These are phyloP conservation scores for Candida palmyrensis DNA, from an alignment of 805 yeast species.

Conservation along the genomic window DNA sequence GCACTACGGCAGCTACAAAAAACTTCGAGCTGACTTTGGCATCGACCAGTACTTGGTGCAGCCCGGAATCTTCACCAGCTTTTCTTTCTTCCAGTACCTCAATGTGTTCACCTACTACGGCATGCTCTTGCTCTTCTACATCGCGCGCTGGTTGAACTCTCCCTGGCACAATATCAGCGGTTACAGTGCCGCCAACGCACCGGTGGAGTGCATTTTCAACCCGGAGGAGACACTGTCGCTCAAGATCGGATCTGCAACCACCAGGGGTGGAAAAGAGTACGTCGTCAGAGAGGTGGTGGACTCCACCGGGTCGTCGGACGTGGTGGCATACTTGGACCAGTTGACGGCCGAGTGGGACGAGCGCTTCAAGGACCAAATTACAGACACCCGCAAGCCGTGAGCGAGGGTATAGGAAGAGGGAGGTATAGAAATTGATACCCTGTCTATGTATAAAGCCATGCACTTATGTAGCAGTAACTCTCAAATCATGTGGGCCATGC, in stretches of 20 bases:
- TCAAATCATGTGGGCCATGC: constrained; percentile 38
- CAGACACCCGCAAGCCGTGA: constrained; percentile 39
- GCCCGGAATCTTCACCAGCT: constrained; percentile 90
- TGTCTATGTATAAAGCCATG: constrained; percentile 1
- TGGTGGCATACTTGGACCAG: constrained; percentile 56
- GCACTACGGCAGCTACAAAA: constrained; percentile 64
- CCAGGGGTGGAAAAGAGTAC: constrained; percentile 59
- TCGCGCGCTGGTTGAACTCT: constrained; percentile 79
- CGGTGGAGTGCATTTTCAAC: constrained; percentile 50
- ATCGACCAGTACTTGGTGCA: constrained; percentile 76
- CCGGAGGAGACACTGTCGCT: constrained; percentile 48
- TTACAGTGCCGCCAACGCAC: constrained; percentile 85
- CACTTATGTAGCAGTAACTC: background rate
- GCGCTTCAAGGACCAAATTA: constrained; percentile 68
- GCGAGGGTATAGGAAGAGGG: too few species aligned
- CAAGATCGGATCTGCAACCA: constrained; percentile 64
- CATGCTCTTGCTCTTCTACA: constrained; percentile 77
- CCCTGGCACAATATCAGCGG: constrained; percentile 88
- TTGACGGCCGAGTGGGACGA: constrained; percentile 69
- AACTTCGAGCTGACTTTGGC: constrained; percentile 42
- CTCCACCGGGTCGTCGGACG: constrained; percentile 59
- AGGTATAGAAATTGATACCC: too few species aligned
- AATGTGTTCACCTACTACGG: constrained; percentile 79
- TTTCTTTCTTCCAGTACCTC: constrained; percentile 70
- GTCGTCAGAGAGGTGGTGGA: constrained; percentile 54